Evolutionary conservation across 2,329 filamentous ascomycete species (phyloP).

Genomic region (Trichoderma breve): DNA sequence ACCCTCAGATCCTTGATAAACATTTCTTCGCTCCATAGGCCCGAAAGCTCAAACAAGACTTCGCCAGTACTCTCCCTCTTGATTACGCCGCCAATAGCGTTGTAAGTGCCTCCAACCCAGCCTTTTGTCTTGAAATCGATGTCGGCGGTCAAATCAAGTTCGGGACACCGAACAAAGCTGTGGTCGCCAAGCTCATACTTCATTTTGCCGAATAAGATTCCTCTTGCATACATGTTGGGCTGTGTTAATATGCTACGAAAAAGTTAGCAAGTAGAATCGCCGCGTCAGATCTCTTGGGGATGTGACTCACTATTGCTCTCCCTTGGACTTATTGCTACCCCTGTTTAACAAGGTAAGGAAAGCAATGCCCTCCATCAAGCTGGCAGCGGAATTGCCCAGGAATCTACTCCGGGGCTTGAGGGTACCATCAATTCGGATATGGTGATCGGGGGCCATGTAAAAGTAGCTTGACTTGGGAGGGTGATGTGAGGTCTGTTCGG

Average conservation of each 20-base stretch:
- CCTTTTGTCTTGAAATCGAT: constrained; percentile 99
- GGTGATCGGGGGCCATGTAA: constrained; percentile 91
- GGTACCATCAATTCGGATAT: constrained; percentile 93
- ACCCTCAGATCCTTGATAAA: constrained; percentile 79
- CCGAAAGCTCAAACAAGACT: constrained; percentile 84
- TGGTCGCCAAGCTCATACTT: constrained; percentile 98
- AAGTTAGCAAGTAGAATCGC: constrained; percentile 10
- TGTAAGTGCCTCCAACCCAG: constrained; percentile 94
- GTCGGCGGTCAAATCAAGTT: constrained; percentile 81
- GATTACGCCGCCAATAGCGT: constrained; percentile 89
- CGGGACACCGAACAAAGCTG: constrained; percentile 87
- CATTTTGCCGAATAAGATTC: constrained; percentile 98
- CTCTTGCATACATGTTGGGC: constrained; percentile 97
- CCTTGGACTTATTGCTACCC: constrained; percentile 60
- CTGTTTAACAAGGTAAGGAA: constrained; percentile 80
- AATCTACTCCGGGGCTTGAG: constrained; percentile 95
- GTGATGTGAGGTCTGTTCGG: constrained; percentile 97
- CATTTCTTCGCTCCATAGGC: constrained; percentile 95
- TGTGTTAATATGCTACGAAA: constrained; percentile 77
- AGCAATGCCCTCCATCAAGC: constrained; percentile 96
- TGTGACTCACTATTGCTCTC: constrained; percentile 79
- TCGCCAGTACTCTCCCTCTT: constrained; percentile 86
- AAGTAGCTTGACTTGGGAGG: constrained; percentile 99
- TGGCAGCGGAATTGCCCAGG: constrained; percentile 93
- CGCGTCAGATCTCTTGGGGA: background rate